Percentiles rank a stretch among this genome's conserved stretches.
These are phyloP conservation scores for Yamadazyma tumulicola DNA, from an alignment of 805 yeast species.

Conservation along the genomic window DNA sequence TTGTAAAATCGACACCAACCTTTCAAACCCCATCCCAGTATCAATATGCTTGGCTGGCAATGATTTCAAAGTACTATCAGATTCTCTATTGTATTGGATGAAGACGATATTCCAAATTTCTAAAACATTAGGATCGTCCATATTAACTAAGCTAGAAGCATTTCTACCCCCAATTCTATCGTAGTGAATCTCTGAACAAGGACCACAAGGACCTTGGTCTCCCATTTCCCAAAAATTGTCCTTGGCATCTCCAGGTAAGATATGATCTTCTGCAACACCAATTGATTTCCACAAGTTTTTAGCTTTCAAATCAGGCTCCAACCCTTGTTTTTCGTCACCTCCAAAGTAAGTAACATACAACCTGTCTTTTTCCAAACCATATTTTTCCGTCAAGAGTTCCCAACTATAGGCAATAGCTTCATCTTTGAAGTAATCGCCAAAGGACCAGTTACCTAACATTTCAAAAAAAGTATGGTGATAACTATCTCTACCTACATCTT, in stretches of 20 bases:
- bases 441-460: slow-evolving; percentile 99
- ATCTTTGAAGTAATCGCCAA: slow-evolving; percentile 96
- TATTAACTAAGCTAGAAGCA: slow-evolving; percentile 84
- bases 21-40: slow-evolving; percentile 98
- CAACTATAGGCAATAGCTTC: slow-evolving; percentile 89
- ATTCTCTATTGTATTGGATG: slow-evolving; percentile 94
- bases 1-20: slow-evolving; percentile 92
- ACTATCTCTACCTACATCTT: slow-evolving; percentile 96
- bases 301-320: slow-evolving; percentile 93
- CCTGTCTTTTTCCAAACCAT: slow-evolving; percentile 73
- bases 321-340: slow-evolving; percentile 79
- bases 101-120: slow-evolving; percentile 98
- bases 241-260: slow-evolving; percentile 82
- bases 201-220: slow-evolving; percentile 99
- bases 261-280: slow-evolving; percentile 90
- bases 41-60: slow-evolving; percentile 95
- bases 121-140: slow-evolving; percentile 96
- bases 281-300: slow-evolving; percentile 78
- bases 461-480: slow-evolving; percentile 98
- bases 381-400: slow-evolving; percentile 85
- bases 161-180: slow-evolving; percentile 99
- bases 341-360: slow-evolving; percentile 95
- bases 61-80: slow-evolving; percentile 72
- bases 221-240: slow-evolving; percentile 99
- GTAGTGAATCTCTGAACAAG: slow-evolving; percentile 96